phyloP scores from a whole-genome alignment of 1,284 basidiomycete species.

The Irpex sp. region DNA sequence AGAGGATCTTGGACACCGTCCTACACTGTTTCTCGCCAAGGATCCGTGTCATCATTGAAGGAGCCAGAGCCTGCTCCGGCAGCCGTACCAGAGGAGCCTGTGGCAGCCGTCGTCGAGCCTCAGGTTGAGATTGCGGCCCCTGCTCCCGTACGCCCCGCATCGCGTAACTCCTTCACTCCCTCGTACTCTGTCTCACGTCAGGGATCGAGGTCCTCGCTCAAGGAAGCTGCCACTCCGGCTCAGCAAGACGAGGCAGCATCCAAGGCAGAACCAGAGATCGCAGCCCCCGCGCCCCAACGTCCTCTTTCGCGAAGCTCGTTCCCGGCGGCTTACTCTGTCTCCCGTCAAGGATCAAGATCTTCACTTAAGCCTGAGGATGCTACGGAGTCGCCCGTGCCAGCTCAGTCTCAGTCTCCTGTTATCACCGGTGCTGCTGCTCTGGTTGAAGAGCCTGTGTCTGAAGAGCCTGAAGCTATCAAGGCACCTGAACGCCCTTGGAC shows the following conservation, averaged over 20 bases:
- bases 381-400: neutral
- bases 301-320: conserved; percentile 9
- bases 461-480: conserved; percentile 1
- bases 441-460: neutral
- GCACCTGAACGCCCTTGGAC: conserved; percentile 18
- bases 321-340: conserved; percentile 23
- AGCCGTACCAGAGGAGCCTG: neutral
- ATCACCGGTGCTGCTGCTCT: neutral
- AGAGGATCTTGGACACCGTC: neutral
- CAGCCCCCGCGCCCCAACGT: neutral
- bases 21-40: neutral
- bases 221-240: neutral
- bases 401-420: neutral
- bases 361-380: conserved; percentile 4
- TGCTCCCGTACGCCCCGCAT: neutral
- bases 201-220: conserved; percentile 1
- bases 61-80: neutral
- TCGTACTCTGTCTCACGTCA: conserved; percentile 13
- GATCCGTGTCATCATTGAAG: neutral
- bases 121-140: neutral
- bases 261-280: conserved; percentile 12
- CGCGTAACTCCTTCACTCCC: conserved; percentile 12
- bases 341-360: conserved; percentile 18
- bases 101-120: neutral
- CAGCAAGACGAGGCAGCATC: neutral